Base-by-base conservation (phyloP, 1,284 basidiomycete species). In the Trametes pubescens region DNA sequence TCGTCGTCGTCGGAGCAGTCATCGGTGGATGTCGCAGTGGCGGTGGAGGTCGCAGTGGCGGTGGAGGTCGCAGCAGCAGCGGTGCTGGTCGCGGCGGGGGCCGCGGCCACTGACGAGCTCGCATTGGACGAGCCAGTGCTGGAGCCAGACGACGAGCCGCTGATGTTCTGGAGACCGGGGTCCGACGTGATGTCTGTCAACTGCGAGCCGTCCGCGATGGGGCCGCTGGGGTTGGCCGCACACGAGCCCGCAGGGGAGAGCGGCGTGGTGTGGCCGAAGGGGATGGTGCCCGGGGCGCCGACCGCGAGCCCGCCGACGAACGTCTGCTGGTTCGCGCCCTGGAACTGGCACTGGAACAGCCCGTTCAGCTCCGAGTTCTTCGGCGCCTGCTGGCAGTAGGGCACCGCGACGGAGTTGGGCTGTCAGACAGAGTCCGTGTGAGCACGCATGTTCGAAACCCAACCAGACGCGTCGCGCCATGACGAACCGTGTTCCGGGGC, bases 161-260 rank as follows among this genome's bases (percentile, higher is more conserved):
- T n/a, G 43, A 60, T 57, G 57, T 65, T 61, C 14, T 69, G 24
- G 35, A 76, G 67, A 54, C 85, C 84, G 51, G 84, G 82, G 68
- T 77, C 76, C 53, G 78, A 74, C 1, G 79, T 79, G 62, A 85
- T 73, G 64, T 78, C 78, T 49, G 75, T 75, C 26, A 88, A 78
- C 74, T 87, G 86, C 11, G 73, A 66, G 44, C 86, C 86, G 70
- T 86, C 86, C 1, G 85, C 58, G 51, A 82, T 73, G 51, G 80
- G 78, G 2, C 79, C 80, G 21, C 62, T 57, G 5, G 78, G 66
- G 66, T 80, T 70, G 8, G 79, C 80, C 32, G 79, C 77, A 73
- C 80, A 81, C 16, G 79, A 79, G 21, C 80, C 80, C 0, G 77
- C 65, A 1, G 80, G 79, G 66, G 68, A 76, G 47, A 81, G 57